A percentile compares a stretch with the other conserved stretches of the same genome.
Conservation (phyloP, 306 rosid genomes). For the Erythrophleum fordii region DNA sequence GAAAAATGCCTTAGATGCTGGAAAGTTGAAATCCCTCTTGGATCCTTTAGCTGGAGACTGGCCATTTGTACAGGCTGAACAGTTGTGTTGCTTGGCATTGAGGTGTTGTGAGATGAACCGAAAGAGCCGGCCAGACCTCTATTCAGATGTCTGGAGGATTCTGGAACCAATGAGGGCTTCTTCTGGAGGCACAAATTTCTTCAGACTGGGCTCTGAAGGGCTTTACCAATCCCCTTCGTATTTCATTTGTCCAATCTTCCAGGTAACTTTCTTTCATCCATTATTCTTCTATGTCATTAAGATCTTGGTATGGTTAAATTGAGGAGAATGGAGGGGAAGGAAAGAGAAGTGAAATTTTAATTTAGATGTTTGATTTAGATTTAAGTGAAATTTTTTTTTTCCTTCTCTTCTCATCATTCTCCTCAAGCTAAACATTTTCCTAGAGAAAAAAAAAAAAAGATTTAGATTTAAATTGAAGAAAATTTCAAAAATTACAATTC, state of each 20-base stretch:
- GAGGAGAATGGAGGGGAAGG: not conserved
- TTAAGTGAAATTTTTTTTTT: not conserved
- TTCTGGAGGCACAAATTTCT: conserved; percentile 44
- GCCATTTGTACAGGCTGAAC: conserved; percentile 79
- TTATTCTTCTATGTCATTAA: conserved; percentile 7
- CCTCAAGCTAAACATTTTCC: not conserved
- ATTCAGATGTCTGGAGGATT: conserved; percentile 73
- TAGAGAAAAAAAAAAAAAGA: not conserved
- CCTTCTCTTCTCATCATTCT: not conserved
- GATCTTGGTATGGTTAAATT: not conserved
- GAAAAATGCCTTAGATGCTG: conserved; percentile 53
- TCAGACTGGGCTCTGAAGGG: conserved; percentile 56
- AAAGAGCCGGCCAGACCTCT: conserved; percentile 72
- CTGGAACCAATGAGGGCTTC: conserved; percentile 81
- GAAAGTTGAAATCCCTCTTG: conserved; percentile 60
- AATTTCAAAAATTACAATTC: not conserved
- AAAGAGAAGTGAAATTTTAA: not conserved
- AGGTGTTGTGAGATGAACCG: conserved; percentile 74
- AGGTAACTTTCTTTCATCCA: conserved; percentile 50
- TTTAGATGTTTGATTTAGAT: not conserved
- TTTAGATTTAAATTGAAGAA: not conserved
- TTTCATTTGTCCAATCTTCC: conserved; percentile 83
- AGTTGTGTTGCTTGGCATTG: conserved; percentile 71
- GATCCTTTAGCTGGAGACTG: conserved; percentile 98
- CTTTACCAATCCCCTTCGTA: conserved; percentile 67